Base-by-base conservation (phyloP, 140 eudicot genomes). In the Flaveria floridana region DNA sequence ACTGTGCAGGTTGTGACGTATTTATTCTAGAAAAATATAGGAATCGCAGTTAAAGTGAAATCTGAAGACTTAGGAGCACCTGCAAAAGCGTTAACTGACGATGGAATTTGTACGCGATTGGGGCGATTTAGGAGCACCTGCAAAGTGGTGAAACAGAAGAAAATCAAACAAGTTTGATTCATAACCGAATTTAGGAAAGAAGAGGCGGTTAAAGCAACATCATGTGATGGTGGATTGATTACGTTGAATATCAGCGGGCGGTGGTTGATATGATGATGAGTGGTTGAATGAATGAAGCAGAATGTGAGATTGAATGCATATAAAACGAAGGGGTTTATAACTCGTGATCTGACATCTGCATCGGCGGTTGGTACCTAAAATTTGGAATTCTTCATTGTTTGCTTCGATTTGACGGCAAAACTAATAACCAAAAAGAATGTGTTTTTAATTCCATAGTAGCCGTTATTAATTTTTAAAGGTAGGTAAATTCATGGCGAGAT, bases 321-420 rank as follows among this genome's bases (percentile, higher is more conserved):
- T n/a, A 76, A 72, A 52, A 62, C 3, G 62, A 21, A 15, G 23
- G 55, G 70, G 82, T 68, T 76, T 58, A 68, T 69, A 78, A 62
- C 48, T 79, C 37, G 79, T 52, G 50, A 69, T 55, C 71, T 75
- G 41, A 44, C 77, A 79, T 79, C 79, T 18, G 34, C 75, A 75
- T 80, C 80, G 28, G 53, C 80, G 66, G 84, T 80, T 80, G 84
- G 84, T 70, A 69, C 76, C 80, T 74, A 68, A 28, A 65, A 65
- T 52, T 41, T 34, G 18, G 18, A 12, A 51, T 65, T 47, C 51
- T 73, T 28, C 14, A 12, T 72, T 26, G 21, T 34, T 74, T 80
- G 80, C 84, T 80, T 80, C 50, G 12, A 80, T 59, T 74, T 80
- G 76, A 80, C 75, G 77, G 68, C 68, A 80, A 56, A 80, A 80